phyloP scores from a whole-genome alignment of 2,329 filamentous ascomycete genomes.

The Neobulgaria alba region DNA sequence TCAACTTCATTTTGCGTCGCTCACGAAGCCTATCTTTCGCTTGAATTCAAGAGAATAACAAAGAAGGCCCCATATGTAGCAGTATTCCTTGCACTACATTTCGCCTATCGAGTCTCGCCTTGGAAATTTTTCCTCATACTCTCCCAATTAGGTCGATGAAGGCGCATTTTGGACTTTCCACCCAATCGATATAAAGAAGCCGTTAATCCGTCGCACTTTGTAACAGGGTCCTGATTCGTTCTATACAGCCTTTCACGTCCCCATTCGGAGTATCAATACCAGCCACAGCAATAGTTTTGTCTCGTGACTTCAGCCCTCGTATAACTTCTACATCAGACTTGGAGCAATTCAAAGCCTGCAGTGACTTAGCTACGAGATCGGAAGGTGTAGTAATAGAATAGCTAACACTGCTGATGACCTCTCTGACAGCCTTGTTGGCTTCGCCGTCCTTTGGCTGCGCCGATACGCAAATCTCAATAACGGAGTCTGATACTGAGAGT shows the following conservation, averaged over 20 bases:
- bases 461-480: constrained; percentile 56
- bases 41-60: too few species aligned
- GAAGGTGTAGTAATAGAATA: not conserved
- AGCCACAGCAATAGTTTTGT: constrained; percentile 47
- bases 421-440: constrained; percentile 58
- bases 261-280: constrained; percentile 25
- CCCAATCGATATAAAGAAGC: too few species aligned
- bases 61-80: too few species aligned
- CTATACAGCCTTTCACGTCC: constrained; percentile 25
- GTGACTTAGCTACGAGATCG: not conserved
- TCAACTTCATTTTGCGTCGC: too few species aligned
- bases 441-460: constrained; percentile 59
- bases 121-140: too few species aligned
- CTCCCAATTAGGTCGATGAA: too few species aligned
- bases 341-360: constrained; percentile 47
- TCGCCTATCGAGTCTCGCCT: too few species aligned
- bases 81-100: too few species aligned
- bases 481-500: constrained; percentile 43
- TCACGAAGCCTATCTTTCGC: too few species aligned
- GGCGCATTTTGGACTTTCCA: too few species aligned
- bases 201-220: constrained; percentile 12
- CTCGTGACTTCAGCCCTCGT: constrained; percentile 53
- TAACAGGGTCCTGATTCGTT: constrained; percentile 19
- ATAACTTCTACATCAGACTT: constrained; percentile 56
- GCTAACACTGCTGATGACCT: constrained; percentile 51